Conservation (phyloP, 2,329 filamentous ascomycete species). For the Diaporthe citri region DNA sequence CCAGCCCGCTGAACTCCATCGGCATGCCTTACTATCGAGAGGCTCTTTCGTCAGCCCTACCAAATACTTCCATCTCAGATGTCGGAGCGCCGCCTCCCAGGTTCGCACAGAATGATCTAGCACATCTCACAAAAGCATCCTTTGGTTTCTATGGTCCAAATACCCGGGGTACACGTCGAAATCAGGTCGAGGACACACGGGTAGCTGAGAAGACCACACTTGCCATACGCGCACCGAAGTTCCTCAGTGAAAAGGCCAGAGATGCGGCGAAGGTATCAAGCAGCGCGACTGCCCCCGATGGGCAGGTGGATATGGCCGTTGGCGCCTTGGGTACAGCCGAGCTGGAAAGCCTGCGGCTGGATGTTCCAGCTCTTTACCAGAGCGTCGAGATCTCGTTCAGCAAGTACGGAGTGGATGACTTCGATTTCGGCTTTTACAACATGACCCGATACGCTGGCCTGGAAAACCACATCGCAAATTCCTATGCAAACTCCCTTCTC, state of each 20-base stretch:
- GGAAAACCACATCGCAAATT: conserved; percentile 96
- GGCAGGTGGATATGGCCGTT: conserved; percentile 67
- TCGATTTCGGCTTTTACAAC: conserved; percentile 99
- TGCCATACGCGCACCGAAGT: conserved; percentile 84
- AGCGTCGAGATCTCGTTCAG: conserved; percentile 99
- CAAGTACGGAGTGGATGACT: conserved; percentile 99
- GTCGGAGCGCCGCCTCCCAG: conserved; percentile 85
- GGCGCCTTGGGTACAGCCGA: conserved; percentile 77
- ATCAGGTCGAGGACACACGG: conserved; percentile 86
- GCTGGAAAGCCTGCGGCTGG: conserved; percentile 80
- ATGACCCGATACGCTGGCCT: conserved; percentile 91
- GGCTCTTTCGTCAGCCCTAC: conserved; percentile 88
- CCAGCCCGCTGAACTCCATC: conserved; percentile 82
- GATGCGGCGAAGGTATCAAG: conserved; percentile 67
- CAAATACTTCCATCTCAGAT: conserved; percentile 84
- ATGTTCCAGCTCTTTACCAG: conserved; percentile 89
- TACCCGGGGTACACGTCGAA: conserved; percentile 77
- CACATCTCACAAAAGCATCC: conserved; percentile 77
- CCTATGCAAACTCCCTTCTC: conserved; percentile 92
- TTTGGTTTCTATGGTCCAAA: conserved; percentile 85
- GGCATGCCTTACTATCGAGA: conserved; percentile 97
- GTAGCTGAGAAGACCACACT: conserved; percentile 70
- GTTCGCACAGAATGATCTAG: conserved; percentile 78
- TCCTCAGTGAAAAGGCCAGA: conserved; percentile 92
- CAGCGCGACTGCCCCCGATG: conserved; percentile 56